Conservation (phyloP, 2,329 filamentous ascomycete genomes). For the Gaeumannomyces sp. region DNA sequence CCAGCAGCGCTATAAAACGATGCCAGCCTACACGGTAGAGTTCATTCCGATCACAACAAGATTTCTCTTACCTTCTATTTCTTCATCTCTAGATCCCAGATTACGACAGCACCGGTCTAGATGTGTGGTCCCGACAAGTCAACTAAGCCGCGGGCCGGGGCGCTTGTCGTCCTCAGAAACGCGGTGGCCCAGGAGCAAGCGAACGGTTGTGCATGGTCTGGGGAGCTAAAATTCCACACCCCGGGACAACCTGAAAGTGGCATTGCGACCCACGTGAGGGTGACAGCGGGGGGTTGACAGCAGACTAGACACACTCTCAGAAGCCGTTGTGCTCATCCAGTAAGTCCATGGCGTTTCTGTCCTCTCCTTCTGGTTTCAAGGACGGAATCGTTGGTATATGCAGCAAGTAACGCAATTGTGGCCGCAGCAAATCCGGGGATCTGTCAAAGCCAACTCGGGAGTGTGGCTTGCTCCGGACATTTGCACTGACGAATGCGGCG, state of each 20-base stretch:
- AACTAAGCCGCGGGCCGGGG: conserved; percentile 4
- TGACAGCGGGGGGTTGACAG: background rate
- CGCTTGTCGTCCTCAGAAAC: background rate
- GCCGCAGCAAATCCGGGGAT: conserved; percentile 1
- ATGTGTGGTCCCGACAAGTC: conserved; percentile 8
- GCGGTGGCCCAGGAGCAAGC: background rate
- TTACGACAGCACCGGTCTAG: background rate
- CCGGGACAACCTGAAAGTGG: conserved; percentile 1
- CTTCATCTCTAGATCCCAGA: background rate
- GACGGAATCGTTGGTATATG: too few species aligned
- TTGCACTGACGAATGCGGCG: background rate
- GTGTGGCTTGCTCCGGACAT: background rate
- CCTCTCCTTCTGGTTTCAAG: too few species aligned
- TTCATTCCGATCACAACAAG: too few species aligned
- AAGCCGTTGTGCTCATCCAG: conserved; percentile 7
- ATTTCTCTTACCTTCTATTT: background rate
- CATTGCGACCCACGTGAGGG: conserved; percentile 1
- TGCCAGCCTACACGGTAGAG: too few species aligned
- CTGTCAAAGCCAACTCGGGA: conserved; percentile 3
- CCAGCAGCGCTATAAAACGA: too few species aligned
- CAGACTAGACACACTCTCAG: background rate
- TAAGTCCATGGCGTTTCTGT: background rate
- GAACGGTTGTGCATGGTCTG: background rate
- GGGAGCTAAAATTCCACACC: conserved; percentile 7
- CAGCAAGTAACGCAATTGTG: background rate